A percentile compares a stretch with the other conserved stretches of the same genome.
These are phyloP conservation scores for Yamadazyma nakazawae DNA, from an alignment of 805 yeast species.

Conservation along the genomic window DNA sequence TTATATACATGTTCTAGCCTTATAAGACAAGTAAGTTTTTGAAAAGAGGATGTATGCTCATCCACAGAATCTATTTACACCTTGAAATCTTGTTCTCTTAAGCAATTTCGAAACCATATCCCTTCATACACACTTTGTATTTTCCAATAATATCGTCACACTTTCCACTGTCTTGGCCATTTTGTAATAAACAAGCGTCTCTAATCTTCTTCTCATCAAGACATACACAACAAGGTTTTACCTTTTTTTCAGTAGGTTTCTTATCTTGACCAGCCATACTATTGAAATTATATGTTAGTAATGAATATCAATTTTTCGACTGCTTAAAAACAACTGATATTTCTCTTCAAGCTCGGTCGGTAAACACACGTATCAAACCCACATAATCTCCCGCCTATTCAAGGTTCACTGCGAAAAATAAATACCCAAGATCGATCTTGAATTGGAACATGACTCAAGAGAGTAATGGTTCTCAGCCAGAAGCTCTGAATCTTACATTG, in stretches of 20 bases:
- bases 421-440: not conserved
- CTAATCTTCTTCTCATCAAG: constrained; percentile 74
- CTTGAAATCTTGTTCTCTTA: constrained; percentile 4
- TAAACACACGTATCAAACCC: not conserved
- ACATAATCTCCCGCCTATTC: not conserved
- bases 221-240: constrained; percentile 97
- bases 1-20: not conserved
- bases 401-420: constrained; percentile 3
- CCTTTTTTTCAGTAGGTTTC: constrained; percentile 42
- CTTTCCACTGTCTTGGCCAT: constrained; percentile 81
- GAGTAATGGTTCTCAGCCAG: not conserved
- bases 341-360: not conserved
- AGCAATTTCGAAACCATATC: constrained; percentile 69
- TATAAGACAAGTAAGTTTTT: too few species aligned
- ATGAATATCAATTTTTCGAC: too few species aligned
- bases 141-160: constrained; percentile 68
- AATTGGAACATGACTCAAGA: not conserved
- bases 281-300: too few species aligned
- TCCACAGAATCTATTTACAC: not conserved
- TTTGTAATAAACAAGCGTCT: constrained; percentile 80
- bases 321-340: too few species aligned
- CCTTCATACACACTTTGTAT: constrained; percentile 88
- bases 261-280: constrained; percentile 1
- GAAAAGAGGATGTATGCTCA: not conserved
- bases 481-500: constrained; percentile 1